A percentile compares a stretch with the other conserved stretches of the same genome.
Evolutionary conservation across 352 stramenopile species (phyloP).

Genomic region (Pelagophyceae sp.): DNA sequence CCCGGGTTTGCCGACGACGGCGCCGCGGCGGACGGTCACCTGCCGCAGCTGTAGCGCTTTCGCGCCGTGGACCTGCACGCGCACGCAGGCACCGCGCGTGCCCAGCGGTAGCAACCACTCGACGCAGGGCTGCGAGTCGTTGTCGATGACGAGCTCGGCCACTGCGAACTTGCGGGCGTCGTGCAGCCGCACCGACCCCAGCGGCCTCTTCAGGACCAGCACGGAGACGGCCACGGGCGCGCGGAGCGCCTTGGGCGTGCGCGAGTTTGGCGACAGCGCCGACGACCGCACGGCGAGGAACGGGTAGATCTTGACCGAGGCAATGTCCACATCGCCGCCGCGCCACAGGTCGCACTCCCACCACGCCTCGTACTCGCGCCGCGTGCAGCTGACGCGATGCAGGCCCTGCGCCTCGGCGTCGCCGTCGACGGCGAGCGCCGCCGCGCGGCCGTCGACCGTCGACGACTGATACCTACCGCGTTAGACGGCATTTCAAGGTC

Average conservation of each 20-base stretch:
- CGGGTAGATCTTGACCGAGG: neutral
- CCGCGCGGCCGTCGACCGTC: neutral
- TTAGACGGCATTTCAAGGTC: too few relatives aligned
- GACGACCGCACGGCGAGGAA: too few relatives aligned
- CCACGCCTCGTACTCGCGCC: conserved; percentile 2
- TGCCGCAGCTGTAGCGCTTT: neutral
- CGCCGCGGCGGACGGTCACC: neutral
- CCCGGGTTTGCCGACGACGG: neutral
- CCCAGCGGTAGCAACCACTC: neutral
- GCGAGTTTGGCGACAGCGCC: too few relatives aligned
- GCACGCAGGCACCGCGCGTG: neutral
- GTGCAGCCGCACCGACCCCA: neutral
- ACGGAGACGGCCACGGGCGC: neutral
- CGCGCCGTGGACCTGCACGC: neutral
- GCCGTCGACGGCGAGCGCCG: neutral
- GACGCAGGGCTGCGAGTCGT: neutral
- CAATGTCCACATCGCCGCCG: neutral
- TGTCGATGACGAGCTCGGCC: neutral
- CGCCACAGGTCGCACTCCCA: conserved; percentile 5
- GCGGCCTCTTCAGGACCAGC: neutral
- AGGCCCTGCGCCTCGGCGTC: neutral
- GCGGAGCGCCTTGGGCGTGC: neutral
- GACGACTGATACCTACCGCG: neutral
- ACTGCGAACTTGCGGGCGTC: neutral
- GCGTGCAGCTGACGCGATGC: neutral